A percentile compares a stretch with the other conserved stretches of the same genome.
Evolutionary conservation across 352 stramenopile genomes (phyloP).

Genomic region (Phytophthora cajani): DNA sequence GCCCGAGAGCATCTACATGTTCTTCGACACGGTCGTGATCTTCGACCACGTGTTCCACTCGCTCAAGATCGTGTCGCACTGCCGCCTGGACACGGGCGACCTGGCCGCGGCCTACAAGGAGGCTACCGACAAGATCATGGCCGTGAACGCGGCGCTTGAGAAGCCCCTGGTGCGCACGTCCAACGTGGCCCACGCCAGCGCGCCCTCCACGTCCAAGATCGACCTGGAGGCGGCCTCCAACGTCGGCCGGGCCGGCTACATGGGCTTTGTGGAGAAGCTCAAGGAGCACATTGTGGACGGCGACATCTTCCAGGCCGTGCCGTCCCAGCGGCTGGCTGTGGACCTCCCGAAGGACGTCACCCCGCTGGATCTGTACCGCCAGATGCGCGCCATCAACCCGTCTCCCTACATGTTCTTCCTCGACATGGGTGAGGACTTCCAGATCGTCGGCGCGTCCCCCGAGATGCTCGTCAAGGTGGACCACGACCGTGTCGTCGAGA

Average conservation of each 20-base stretch:
- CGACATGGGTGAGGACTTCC: conserved; percentile 84
- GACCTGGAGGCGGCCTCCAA: conserved; percentile 84
- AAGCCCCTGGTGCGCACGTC: conserved; percentile 62
- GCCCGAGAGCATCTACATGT: conserved; percentile 92
- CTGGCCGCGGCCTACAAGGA: conserved; percentile 73
- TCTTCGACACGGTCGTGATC: conserved; percentile 90
- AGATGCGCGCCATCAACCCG: conserved; percentile 90
- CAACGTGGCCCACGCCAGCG: conserved; percentile 63
- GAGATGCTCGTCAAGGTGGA: conserved; percentile 93
- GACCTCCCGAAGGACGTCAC: conserved; percentile 73
- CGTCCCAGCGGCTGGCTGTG: conserved; percentile 79
- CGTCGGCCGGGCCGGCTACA: conserved; percentile 85
- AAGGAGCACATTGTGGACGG: conserved; percentile 91
- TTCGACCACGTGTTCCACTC: conserved; percentile 93
- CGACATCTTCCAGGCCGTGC: conserved; percentile 92
- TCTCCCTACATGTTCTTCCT: conserved; percentile 93
- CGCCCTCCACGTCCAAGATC: conserved; percentile 48
- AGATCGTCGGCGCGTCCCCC: conserved; percentile 87
- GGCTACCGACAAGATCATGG: conserved; percentile 76
- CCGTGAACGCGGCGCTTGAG: conserved; percentile 68
- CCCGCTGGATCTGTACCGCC: conserved; percentile 85
- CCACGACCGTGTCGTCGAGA: conserved; percentile 85
- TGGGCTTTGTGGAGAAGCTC: conserved; percentile 86
- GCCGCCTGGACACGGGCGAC: conserved; percentile 70
- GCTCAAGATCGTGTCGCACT: conserved; percentile 90